These are phyloP conservation scores for Orbilia ellipsospora DNA, from an alignment of 2,329 filamentous ascomycete species.

Conservation along the genomic window DNA sequence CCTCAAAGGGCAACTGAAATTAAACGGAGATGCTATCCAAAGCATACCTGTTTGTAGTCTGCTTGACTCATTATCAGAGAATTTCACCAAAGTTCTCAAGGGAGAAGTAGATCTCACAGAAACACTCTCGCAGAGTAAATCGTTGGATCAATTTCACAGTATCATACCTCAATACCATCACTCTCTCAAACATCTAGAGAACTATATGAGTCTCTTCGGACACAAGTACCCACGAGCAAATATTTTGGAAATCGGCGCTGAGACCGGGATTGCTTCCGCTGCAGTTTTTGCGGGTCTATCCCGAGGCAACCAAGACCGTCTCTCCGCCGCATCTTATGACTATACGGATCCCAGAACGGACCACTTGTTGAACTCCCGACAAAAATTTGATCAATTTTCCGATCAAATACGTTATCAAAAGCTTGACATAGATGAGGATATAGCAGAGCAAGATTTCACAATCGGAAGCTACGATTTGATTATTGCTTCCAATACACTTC, in stretches of 20 bases:
- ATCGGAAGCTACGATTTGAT: conserved; percentile 61
- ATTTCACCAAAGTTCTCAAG: neutral
- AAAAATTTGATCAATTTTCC: conserved; percentile 59
- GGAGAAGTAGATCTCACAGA: neutral
- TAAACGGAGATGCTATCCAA: neutral
- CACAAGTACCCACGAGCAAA: conserved; percentile 62
- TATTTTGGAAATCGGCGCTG: conserved; percentile 64
- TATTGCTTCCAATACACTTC: conserved; percentile 63
- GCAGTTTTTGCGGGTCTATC: conserved; percentile 60
- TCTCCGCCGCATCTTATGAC: conserved; percentile 61
- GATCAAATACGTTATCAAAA: conserved; percentile 60
- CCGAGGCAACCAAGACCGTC: conserved; percentile 58
- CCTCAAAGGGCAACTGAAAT: neutral
- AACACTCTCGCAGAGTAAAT: neutral
- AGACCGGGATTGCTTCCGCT: conserved; percentile 61
- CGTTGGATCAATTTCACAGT: neutral
- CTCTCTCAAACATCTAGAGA: conserved; percentile 55
- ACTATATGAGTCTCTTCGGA: conserved; percentile 57
- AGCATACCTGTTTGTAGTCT: neutral
- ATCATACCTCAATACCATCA: neutral
- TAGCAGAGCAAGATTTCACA: conserved; percentile 61
- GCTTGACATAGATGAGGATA: conserved; percentile 60
- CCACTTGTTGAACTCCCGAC: conserved; percentile 63
- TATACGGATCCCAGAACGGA: conserved; percentile 65
- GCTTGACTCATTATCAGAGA: neutral